Evolutionary conservation across 2,329 filamentous ascomycete genomes (phyloP), one percentile per base, ranked within the genome.

Genomic region (Colletotrichum spinosum): DNA sequence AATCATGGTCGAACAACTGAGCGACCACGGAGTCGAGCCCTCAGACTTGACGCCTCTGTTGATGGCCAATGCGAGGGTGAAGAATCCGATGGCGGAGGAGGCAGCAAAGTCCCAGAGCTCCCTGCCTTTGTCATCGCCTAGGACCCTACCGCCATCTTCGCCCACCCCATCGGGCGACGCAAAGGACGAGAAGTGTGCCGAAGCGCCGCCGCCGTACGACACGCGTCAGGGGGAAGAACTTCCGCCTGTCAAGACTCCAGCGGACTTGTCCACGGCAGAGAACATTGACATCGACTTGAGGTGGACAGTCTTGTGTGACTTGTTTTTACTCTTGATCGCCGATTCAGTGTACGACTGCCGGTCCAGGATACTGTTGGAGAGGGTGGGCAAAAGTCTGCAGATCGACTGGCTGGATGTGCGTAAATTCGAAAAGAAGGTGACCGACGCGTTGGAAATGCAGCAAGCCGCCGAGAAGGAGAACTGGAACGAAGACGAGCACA

Each of bases 1-100:
- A 81, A 84, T 99, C 76, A 99, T 99, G 96, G 97, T 99, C 70
- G 96, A 99, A 80, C 96, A 99, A 78, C 84, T 99, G 64, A 91
- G 92, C 11, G 92, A 96, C 63, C 96, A 99, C 78, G 96, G 95
- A 5, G 94, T 99, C 7, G 84, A 93, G 67, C 91, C 96, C 0
- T 82, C 84, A 49, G 96, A 99, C 76, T 82, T 99, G 63, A 94
- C 93, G 0, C 91, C 92, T 0, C 88, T 92, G 0, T 83, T 99
- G 49, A 97, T 97, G 90, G 89, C 93, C 68, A 99, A 98, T 77
- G 88, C 96, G 11, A 87, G 94, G 55, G 94, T 99, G 39, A 93
- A 93, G 73, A 99, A 99, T 73, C 96, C 96, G 6, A 91, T 96
- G 85, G 92, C 91, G 1, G 86, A 88, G 48, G 74, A 48, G 33